phyloP scores from a whole-genome alignment of 495 filamentous ascomycete species.

The Xylaria nigripes region DNA sequence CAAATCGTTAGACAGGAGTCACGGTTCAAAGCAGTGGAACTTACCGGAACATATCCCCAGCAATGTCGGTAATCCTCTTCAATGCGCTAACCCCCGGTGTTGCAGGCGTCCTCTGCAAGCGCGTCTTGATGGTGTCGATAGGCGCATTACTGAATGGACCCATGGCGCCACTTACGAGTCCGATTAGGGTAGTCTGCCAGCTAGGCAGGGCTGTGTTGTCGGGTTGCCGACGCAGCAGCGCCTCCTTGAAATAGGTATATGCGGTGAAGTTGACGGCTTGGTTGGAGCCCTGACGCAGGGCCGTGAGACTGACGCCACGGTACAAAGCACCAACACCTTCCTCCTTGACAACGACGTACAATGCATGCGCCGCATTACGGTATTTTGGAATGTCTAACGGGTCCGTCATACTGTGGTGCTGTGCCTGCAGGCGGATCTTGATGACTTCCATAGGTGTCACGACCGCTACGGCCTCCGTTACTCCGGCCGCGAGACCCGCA shows the following conservation, averaged over 20 bases:
- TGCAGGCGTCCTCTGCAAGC: constrained; percentile 83
- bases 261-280: constrained; percentile 99
- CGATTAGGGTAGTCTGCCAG: constrained; percentile 87
- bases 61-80: constrained; percentile 66
- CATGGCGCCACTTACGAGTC: constrained; percentile 87
- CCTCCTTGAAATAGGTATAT: constrained; percentile 85
- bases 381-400: constrained; percentile 90
- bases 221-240: constrained; percentile 63
- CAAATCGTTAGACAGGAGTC: not conserved
- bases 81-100: constrained; percentile 72
- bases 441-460: constrained; percentile 98
- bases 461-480: constrained; percentile 91
- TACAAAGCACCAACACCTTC: constrained; percentile 84
- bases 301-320: constrained; percentile 87
- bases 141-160: constrained; percentile 93
- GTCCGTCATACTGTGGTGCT: constrained; percentile 90
- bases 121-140: constrained; percentile 98
- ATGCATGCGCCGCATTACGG: constrained; percentile 91
- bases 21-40: constrained; percentile 14
- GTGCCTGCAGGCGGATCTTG: constrained; percentile 95
- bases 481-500: constrained; percentile 83
- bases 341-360: constrained; percentile 85
- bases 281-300: constrained; percentile 89
- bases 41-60: constrained; percentile 85
- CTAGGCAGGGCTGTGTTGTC: constrained; percentile 53